A percentile compares a stretch with the other conserved stretches of the same genome.
These are phyloP conservation scores for Groenewaldozyma auringiensis DNA, from an alignment of 1,139 yeast species.

Conservation along the genomic window DNA sequence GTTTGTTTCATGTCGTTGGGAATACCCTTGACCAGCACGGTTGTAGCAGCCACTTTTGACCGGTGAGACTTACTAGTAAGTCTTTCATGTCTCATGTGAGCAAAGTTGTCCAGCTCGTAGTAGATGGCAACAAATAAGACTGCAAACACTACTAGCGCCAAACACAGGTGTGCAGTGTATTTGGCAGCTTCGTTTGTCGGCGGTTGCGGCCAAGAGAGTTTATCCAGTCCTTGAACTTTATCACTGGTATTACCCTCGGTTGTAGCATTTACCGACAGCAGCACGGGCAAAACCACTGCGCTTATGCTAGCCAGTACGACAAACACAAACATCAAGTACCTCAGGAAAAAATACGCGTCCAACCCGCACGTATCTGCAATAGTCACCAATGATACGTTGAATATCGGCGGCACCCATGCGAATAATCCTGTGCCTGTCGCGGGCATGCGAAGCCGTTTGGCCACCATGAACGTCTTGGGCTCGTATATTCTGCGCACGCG, in stretches of 20 bases:
- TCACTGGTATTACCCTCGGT: slow-evolving; percentile 10
- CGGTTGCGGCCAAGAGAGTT: slow-evolving; percentile 25
- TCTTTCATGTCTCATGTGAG: slow-evolving; percentile 19
- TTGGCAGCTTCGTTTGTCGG: slow-evolving; percentile 14
- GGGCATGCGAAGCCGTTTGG: slow-evolving; percentile 14
- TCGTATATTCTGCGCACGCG: slow-evolving; percentile 24
- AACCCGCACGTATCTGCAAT: slow-evolving; percentile 20
- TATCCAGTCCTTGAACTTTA: slow-evolving; percentile 19
- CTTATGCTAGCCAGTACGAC: slow-evolving; percentile 15
- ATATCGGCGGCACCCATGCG: slow-evolving; percentile 21
- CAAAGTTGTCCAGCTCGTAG: slow-evolving; percentile 22
- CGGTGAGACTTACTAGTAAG: slow-evolving; percentile 17
- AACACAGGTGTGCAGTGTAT: slow-evolving; percentile 23
- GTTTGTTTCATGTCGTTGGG: slow-evolving; percentile 15
- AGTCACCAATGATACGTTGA: slow-evolving; percentile 11
- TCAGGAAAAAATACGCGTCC: slow-evolving; percentile 29
- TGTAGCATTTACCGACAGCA: slow-evolving; percentile 25
- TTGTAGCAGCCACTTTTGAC: slow-evolving; percentile 21
- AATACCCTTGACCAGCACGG: slow-evolving; percentile 24
- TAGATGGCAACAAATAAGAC: slow-evolving; percentile 16
- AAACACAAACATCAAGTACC: slow-evolving; percentile 24
- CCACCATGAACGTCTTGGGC: slow-evolving; percentile 24
- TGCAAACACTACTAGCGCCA: slow-evolving; percentile 16
- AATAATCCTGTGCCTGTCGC: slow-evolving; percentile 16
- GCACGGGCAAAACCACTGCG: slow-evolving; percentile 18